These are phyloP conservation scores for Neurospora tetrasperma DNA, from an alignment of 495 filamentous ascomycete species.

Conservation along the genomic window DNA sequence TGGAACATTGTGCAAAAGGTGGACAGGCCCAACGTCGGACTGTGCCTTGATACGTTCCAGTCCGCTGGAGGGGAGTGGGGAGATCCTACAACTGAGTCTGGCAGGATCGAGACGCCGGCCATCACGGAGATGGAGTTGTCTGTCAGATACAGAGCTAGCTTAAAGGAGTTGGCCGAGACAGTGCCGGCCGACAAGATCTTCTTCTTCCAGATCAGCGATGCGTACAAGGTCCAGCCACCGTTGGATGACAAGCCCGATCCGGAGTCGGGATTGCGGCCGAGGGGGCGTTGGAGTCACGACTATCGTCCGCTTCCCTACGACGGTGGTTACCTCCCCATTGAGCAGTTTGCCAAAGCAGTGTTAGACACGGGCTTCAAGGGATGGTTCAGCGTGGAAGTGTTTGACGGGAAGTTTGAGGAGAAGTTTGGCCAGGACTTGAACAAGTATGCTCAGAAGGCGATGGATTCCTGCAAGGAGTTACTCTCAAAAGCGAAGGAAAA, in stretches of 20 bases:
- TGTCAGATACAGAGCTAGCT: slow-evolving; percentile 38
- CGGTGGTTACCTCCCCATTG: slow-evolving; percentile 63
- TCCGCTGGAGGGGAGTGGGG: slow-evolving; percentile 65
- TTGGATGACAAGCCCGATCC: slow-evolving; percentile 31
- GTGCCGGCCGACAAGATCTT: slow-evolving; percentile 65
- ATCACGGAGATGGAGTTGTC: slow-evolving; percentile 30
- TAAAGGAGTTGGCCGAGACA: slow-evolving; percentile 42
- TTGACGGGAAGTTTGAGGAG: slow-evolving; percentile 54
- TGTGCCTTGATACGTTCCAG: slow-evolving; percentile 80
- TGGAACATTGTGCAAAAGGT: slow-evolving; percentile 56
- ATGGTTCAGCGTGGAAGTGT: slow-evolving; percentile 69
- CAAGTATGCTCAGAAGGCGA: slow-evolving; percentile 49
- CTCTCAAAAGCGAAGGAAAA: slow-evolving; percentile 12
- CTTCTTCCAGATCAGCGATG: slow-evolving; percentile 68
- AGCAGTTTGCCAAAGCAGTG: slow-evolving; percentile 55
- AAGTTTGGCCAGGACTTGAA: slow-evolving; percentile 43
- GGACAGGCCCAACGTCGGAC: slow-evolving; percentile 54
- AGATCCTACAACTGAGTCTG: slow-evolving; percentile 59
- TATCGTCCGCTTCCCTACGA: slow-evolving; percentile 60
- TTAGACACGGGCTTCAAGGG: slow-evolving; percentile 59
- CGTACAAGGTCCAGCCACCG: slow-evolving; percentile 52
- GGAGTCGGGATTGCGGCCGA: slow-evolving; percentile 40
- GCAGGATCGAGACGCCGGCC: slow-evolving; percentile 31
- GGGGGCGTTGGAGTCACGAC: slow-evolving; percentile 62
- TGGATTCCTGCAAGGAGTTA: slow-evolving; percentile 44